These are phyloP conservation scores for Penicillium sumatraense DNA, from an alignment of 2,329 filamentous ascomycete genomes.

Conservation along the genomic window DNA sequence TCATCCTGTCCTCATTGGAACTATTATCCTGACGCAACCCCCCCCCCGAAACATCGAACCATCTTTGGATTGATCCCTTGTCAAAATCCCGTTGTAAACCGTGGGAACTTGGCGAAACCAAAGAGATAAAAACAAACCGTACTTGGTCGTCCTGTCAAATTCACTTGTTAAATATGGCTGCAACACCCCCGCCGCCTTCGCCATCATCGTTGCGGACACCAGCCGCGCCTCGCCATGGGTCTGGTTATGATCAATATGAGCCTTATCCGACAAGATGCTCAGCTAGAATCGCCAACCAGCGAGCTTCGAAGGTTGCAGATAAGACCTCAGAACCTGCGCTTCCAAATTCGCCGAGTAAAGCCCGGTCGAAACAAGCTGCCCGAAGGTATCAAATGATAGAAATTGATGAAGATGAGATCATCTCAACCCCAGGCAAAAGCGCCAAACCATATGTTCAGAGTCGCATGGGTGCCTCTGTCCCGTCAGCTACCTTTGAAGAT, in stretches of 20 bases:
- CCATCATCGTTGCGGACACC: slow-evolving; percentile 45
- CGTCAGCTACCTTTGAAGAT: slow-evolving; percentile 16
- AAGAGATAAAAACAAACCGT: too few species aligned
- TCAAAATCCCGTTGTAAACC: neutral
- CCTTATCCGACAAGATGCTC: slow-evolving; percentile 47
- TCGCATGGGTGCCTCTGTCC: neutral
- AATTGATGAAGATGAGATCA: slow-evolving; percentile 2
- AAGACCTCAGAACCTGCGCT: slow-evolving; percentile 38
- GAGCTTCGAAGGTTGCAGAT: slow-evolving; percentile 30
- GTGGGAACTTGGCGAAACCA: neutral
- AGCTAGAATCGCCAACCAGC: slow-evolving; percentile 43
- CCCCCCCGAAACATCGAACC: neutral
- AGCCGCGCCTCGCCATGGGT: slow-evolving; percentile 51
- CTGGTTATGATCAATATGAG: slow-evolving; percentile 48
- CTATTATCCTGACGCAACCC: slow-evolving; percentile 1
- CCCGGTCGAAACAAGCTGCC: slow-evolving; percentile 29
- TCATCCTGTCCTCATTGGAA: slow-evolving; percentile 19
- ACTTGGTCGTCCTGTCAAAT: neutral
- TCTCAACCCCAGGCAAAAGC: slow-evolving; percentile 8
- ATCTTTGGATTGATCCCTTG: neutral
- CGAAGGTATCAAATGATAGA: slow-evolving; percentile 26
- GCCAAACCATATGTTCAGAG: neutral
- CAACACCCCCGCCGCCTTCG: slow-evolving; percentile 49
- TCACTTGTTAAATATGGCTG: slow-evolving; percentile 41
- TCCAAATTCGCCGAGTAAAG: slow-evolving; percentile 21